phyloP scores from a whole-genome alignment of 768 basidiomycete species.

The Rhodotorula paludigena region DNA sequence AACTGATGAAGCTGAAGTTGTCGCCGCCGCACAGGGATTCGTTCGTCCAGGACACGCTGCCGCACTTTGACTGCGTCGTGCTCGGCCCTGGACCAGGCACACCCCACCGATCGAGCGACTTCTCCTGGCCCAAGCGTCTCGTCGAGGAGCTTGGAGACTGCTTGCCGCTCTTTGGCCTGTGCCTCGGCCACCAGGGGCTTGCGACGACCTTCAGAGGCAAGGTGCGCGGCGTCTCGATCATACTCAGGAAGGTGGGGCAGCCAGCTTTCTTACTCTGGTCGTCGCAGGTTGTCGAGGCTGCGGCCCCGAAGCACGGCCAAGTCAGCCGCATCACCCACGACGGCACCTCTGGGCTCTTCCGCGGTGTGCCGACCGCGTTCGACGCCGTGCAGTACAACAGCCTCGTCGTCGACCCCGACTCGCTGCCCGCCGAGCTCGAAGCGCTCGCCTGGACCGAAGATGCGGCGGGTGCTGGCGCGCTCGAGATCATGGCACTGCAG shows the following conservation, averaged over 20 bases:
- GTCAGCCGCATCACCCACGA: conserved; percentile 17
- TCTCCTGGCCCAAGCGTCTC: conserved; percentile 29
- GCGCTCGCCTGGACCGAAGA: conserved; percentile 19
- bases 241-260: too few relatives aligned
- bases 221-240: neutral
- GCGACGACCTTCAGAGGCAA: conserved; percentile 30
- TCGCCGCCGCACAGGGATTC: conserved; percentile 11
- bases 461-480: neutral
- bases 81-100: conserved; percentile 37
- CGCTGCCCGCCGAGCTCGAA: conserved; percentile 19
- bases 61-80: conserved; percentile 31
- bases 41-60: conserved; percentile 26
- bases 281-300: conserved; percentile 17
- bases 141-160: conserved; percentile 16
- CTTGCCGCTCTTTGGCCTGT: conserved; percentile 37
- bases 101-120: conserved; percentile 30
- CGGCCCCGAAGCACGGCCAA: conserved; percentile 32
- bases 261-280: neutral
- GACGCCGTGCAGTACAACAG: conserved; percentile 37
- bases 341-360: neutral
- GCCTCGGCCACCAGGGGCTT: conserved; percentile 38
- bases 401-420: conserved; percentile 8
- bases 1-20: neutral
- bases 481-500: conserved; percentile 26
- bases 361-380: conserved; percentile 14